These are phyloP conservation scores for Citrus australasica DNA, from an alignment of 345 rosid species.

Conservation along the genomic window DNA sequence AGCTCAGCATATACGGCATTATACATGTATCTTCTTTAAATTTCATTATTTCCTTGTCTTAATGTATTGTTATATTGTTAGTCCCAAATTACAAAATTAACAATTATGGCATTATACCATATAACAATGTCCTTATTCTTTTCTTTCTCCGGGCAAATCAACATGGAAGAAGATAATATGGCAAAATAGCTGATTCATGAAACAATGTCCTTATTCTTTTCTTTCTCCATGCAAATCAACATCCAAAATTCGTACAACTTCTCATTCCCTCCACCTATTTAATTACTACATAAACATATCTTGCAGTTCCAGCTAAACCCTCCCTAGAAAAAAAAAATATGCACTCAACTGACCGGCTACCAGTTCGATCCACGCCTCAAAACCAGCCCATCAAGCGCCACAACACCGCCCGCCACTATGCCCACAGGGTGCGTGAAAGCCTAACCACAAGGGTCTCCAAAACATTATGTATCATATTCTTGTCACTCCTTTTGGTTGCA, in stretches of 20 bases:
- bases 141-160: slow-evolving; percentile 34
- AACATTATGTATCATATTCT: slow-evolving; percentile 48
- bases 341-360: slow-evolving; percentile 23
- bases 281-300: slow-evolving; percentile 20
- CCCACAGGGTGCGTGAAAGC: slow-evolving; percentile 59
- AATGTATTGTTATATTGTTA: neutral
- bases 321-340: slow-evolving; percentile 12
- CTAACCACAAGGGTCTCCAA: slow-evolving; percentile 57
- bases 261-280: slow-evolving; percentile 13
- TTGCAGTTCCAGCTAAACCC: too few relatives aligned
- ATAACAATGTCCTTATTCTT: slow-evolving; percentile 29
- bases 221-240: slow-evolving; percentile 30
- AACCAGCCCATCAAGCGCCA: slow-evolving; percentile 26
- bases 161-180: neutral
- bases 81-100: neutral
- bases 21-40: neutral
- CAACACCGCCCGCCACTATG: slow-evolving; percentile 42
- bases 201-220: slow-evolving; percentile 34
- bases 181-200: neutral
- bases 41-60: neutral
- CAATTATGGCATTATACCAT: neutral
- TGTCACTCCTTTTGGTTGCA: slow-evolving; percentile 43
- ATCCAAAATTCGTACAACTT: slow-evolving; percentile 16
- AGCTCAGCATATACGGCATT: neutral
- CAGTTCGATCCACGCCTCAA: slow-evolving; percentile 17